Evolutionary conservation across 78 protist species (phyloP).

Genomic region (Dictyostelium capitatum): DNA sequence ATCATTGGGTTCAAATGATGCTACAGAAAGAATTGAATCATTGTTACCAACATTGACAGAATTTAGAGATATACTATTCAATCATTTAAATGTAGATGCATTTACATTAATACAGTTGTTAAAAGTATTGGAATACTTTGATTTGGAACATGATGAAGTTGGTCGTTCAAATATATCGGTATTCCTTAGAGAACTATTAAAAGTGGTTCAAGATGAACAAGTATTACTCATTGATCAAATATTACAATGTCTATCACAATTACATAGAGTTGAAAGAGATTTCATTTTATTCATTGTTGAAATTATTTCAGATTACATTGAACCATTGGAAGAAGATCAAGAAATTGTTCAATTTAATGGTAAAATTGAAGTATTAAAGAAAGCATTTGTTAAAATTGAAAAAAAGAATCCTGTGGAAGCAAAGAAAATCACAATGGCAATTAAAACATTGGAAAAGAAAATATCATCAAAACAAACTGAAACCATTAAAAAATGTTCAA

Average conservation of each 20-base stretch:
- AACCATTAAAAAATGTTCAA: slow-evolving; percentile 32
- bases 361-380: background rate
- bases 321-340: slow-evolving; percentile 57
- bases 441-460: background rate
- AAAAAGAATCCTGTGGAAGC: slow-evolving; percentile 1
- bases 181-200: slow-evolving; percentile 35
- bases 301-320: slow-evolving; percentile 31
- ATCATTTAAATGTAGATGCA: slow-evolving; percentile 12
- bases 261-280: slow-evolving; percentile 30
- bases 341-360: background rate
- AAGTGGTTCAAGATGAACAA: background rate
- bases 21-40: background rate
- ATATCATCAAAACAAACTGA: background rate
- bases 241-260: slow-evolving; percentile 4
- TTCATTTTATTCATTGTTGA: slow-evolving; percentile 41
- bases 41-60: slow-evolving; percentile 53
- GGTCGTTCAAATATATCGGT: slow-evolving; percentile 19
- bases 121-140: background rate
- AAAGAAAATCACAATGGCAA: slow-evolving; percentile 8
- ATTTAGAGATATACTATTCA: slow-evolving; percentile 26
- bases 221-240: background rate
- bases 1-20: background rate
- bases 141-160: slow-evolving; percentile 34
- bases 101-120: background rate
- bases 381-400: background rate